Conservation (phyloP, 176 grass and related monocot genomes). For the Zoysia japonica region DNA sequence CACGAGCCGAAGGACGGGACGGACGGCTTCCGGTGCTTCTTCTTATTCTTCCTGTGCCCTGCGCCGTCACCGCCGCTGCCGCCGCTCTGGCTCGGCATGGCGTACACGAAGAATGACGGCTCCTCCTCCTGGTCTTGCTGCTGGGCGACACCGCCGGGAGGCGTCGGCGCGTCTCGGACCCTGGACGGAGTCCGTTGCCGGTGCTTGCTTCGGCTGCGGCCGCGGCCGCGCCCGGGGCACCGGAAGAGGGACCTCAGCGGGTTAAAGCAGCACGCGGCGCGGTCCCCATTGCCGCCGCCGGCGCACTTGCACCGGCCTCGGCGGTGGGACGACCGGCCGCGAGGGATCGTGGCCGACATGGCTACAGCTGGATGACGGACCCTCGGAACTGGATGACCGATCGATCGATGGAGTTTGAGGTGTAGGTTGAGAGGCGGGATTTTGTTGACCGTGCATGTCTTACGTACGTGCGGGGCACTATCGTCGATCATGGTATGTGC, state of each 20-base stretch:
- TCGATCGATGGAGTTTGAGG: background rate
- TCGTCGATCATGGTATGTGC: background rate
- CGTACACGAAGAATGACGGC: slow-evolving; percentile 56
- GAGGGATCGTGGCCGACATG: slow-evolving; percentile 50
- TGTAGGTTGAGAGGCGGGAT: slow-evolving; percentile 18
- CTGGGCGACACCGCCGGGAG: background rate
- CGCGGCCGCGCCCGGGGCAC: slow-evolving; percentile 31
- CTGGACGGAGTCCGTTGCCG: slow-evolving; percentile 38
- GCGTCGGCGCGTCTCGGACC: slow-evolving; percentile 20
- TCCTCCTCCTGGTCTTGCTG: slow-evolving; percentile 44
- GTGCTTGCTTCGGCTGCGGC: slow-evolving; percentile 31
- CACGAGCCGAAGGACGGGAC: slow-evolving; percentile 51
- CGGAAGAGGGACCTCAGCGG: slow-evolving; percentile 48
- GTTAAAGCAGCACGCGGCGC: slow-evolving; percentile 47
- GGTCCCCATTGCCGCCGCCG: background rate
- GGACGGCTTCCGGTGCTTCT: slow-evolving; percentile 37
- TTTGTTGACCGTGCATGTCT: slow-evolving; percentile 14
- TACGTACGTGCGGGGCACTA: slow-evolving; percentile 52
- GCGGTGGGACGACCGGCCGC: slow-evolving; percentile 45
- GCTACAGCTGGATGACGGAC: background rate
- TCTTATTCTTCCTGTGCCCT: slow-evolving; percentile 29
- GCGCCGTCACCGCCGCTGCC: background rate
- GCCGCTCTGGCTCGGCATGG: slow-evolving; percentile 45
- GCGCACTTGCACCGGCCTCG: slow-evolving; percentile 31
- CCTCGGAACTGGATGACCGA: background rate